Base-by-base conservation (phyloP, 177 flowering plant species). In the Tripterygium wilfordii region DNA sequence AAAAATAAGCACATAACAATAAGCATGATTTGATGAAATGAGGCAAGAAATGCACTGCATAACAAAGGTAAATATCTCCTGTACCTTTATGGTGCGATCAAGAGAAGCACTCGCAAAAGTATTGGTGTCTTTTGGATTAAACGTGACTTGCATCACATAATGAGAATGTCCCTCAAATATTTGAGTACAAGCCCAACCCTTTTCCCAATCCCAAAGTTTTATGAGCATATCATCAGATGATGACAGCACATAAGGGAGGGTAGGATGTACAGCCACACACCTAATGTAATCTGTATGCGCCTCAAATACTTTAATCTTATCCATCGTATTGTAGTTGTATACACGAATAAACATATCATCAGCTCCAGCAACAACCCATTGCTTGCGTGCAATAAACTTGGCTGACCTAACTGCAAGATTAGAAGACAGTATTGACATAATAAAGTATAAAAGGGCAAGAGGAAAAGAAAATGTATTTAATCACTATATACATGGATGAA, bases 141-240 rank as follows among this genome's bases (percentile, higher is more conserved):
- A 80, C 17, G 96, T 92, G 39, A 92, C 94, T 82, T 88, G 98
- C 96, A 88, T 92, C 46, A 92, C 98, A 63, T 86, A 88, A 62
- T 88, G 96, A 9, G 96, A 92, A 58, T 92, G 98, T 1, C 98
- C 96, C 67, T 86, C 96, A 57, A 92, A 92, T 24, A 88, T 82
- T 55, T 92, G 98, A 42, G 98, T 92, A 56, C 94, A 84, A 23
- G 58, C 61, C 98, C 96, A 92, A 44, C 96, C 94, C 68, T 92
- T 92, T 41, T 92, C 98, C 98, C 98, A 92, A 58, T 88, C 98
- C 96, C 98, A 92, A n/a, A 92, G 98, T 72, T 86, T 88, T 53
- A 91, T 88, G 48, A 88, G 94, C 98, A 91, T 88, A 71, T 91
- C 98, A 82, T 92, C 96, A 59, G 98, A 88, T 38, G 96, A 83